These are phyloP conservation scores for Phytophthora gonapodyides DNA, from an alignment of 352 stramenopile genomes.

Conservation along the genomic window DNA sequence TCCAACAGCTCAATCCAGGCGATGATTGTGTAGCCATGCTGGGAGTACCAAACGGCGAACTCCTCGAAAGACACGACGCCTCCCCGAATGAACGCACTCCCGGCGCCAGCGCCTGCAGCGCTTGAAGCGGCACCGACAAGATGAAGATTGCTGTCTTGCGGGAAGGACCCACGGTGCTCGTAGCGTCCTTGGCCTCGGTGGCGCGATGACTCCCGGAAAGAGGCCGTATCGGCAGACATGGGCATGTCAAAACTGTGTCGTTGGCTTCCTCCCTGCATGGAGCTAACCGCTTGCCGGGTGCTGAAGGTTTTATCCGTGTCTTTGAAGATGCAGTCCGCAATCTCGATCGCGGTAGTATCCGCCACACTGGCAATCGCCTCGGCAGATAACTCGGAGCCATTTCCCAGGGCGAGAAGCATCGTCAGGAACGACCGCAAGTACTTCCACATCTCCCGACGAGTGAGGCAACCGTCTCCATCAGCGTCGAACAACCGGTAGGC, in stretches of 20 bases:
- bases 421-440: constrained; percentile 95
- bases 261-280: constrained; percentile 30
- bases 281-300: constrained; percentile 38
- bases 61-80: constrained; percentile 85
- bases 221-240: constrained; percentile 47
- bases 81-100: constrained; percentile 69
- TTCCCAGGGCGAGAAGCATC: constrained; percentile 94
- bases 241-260: constrained; percentile 68
- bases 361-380: constrained; percentile 82
- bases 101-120: constrained; percentile 61
- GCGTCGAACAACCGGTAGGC: constrained; percentile 91
- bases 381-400: constrained; percentile 80
- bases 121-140: constrained; percentile 59
- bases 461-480: constrained; percentile 90
- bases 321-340: constrained; percentile 83
- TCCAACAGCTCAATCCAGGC: constrained; percentile 88
- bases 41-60: constrained; percentile 88
- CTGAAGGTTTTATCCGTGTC: constrained; percentile 85
- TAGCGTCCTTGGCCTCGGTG: constrained; percentile 48
- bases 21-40: constrained; percentile 81
- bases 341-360: constrained; percentile 82
- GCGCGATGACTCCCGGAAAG: constrained; percentile 36
- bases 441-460: constrained; percentile 90
- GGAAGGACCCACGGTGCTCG: constrained; percentile 74
- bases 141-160: constrained; percentile 56